Percentiles rank a stretch among this genome's conserved stretches.
These are phyloP conservation scores for Phytophthora quininea DNA, from an alignment of 352 stramenopile species.

Conservation along the genomic window DNA sequence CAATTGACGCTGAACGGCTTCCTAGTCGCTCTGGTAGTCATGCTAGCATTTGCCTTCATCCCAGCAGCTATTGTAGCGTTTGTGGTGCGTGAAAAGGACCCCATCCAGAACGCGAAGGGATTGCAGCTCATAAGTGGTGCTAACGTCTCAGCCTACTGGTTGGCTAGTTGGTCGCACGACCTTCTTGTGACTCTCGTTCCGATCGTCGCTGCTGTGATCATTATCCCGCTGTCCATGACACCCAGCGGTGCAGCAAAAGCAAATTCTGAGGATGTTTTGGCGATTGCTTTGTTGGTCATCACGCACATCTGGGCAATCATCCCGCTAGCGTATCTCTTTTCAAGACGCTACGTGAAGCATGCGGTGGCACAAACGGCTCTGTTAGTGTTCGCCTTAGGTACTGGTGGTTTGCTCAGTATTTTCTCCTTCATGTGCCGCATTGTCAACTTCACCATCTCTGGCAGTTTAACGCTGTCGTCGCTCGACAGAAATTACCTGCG, in stretches of 20 bases:
- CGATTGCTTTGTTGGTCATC: constrained; percentile 44
- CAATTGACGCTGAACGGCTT: constrained; percentile 71
- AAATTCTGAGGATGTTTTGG: constrained; percentile 44
- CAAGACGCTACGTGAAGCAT: constrained; percentile 63
- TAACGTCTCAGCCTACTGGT: constrained; percentile 62
- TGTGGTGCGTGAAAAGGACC: constrained; percentile 67
- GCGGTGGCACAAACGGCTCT: constrained; percentile 67
- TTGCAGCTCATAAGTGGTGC: constrained; percentile 71
- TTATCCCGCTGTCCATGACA: constrained; percentile 38
- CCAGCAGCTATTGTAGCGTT: constrained; percentile 70
- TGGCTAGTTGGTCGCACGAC: constrained; percentile 64
- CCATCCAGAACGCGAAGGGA: constrained; percentile 65
- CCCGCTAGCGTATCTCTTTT: constrained; percentile 70
- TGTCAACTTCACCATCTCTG: constrained; percentile 50
- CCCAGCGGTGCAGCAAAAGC: constrained; percentile 21
- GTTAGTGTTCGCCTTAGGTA: constrained; percentile 64
- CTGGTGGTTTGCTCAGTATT: constrained; percentile 69
- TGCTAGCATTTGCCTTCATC: constrained; percentile 76
- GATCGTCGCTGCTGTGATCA: constrained; percentile 44
- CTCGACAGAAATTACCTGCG: constrained; percentile 76
- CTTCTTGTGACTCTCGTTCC: constrained; percentile 45
- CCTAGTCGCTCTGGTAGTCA: constrained; percentile 61
- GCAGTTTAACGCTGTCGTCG: constrained; percentile 55
- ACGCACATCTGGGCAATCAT: constrained; percentile 55
- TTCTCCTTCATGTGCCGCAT: constrained; percentile 81